Conservation (phyloP, 768 basidiomycete species). For the Auriscalpium vulgare region DNA sequence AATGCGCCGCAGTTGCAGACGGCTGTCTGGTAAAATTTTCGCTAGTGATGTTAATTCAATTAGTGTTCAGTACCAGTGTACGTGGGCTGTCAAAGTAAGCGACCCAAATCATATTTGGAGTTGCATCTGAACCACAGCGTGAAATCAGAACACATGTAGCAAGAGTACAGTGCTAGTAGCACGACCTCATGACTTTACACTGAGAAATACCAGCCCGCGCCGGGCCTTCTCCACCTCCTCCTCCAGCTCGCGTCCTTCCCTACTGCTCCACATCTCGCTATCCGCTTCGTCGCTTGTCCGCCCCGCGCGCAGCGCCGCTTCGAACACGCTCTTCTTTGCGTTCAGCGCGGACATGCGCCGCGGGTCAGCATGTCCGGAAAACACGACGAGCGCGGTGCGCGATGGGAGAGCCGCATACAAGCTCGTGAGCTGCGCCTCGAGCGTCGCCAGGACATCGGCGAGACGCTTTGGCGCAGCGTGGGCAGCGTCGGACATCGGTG, state of each 20-base stretch:
- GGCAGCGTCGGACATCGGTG: constrained; percentile 3
- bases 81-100: too few relatives aligned
- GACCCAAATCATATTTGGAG: too few relatives aligned
- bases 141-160: too few relatives aligned
- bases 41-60: too few relatives aligned
- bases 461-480: constrained; percentile 16
- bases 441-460: constrained; percentile 30
- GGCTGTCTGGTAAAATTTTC: too few relatives aligned
- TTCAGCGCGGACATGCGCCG: constrained; percentile 69
- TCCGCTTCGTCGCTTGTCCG: constrained; percentile 49
- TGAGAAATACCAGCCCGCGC: constrained; percentile 78
- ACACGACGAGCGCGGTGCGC: constrained; percentile 75
- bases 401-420: constrained; percentile 67
- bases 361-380: constrained; percentile 88
- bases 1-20: too few relatives aligned
- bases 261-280: constrained; percentile 61
- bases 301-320: constrained; percentile 49
- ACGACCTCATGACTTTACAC: constrained; percentile 32
- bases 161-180: too few relatives aligned
- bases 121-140: too few relatives aligned
- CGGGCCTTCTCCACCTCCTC: constrained; percentile 72
- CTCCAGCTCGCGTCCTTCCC: constrained; percentile 73
- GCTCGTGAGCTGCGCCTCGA: constrained; percentile 53
- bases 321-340: constrained; percentile 64
- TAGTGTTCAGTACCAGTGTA: too few relatives aligned